Conservation (phyloP, 192 early-diverging fungal species). For the Gamsiella multidivaricata region DNA sequence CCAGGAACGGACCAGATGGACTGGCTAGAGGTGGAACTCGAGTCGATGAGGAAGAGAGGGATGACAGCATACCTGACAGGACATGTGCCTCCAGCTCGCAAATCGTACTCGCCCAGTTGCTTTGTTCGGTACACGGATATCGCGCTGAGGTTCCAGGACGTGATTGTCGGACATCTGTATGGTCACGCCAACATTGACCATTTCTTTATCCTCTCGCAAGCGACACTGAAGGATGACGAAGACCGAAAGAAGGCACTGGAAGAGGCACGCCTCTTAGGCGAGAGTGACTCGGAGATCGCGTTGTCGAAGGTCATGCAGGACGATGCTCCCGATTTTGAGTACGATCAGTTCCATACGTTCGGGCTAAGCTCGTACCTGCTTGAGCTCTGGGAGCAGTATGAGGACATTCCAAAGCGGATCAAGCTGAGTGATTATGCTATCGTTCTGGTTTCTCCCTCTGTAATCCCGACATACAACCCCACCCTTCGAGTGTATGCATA, state of each 20-base stretch:
- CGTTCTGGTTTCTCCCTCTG: slow-evolving; percentile 68
- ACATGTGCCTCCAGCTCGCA: slow-evolving; percentile 70
- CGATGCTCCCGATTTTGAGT: slow-evolving; percentile 56
- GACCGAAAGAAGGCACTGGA: neutral
- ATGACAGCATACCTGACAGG: slow-evolving; percentile 72
- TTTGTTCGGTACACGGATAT: slow-evolving; percentile 56
- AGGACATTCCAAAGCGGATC: slow-evolving; percentile 24
- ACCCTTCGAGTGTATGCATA: slow-evolving; percentile 72
- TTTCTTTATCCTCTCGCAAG: slow-evolving; percentile 67
- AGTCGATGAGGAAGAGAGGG: slow-evolving; percentile 52
- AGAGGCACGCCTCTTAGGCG: neutral
- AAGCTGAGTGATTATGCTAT: slow-evolving; percentile 52
- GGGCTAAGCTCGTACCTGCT: slow-evolving; percentile 50
- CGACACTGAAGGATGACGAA: slow-evolving; percentile 5
- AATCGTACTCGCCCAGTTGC: slow-evolving; percentile 57
- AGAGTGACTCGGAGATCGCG: neutral
- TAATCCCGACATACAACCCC: slow-evolving; percentile 73
- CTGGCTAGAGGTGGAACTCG: slow-evolving; percentile 74
- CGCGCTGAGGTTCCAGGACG: slow-evolving; percentile 57
- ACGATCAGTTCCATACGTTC: slow-evolving; percentile 29
- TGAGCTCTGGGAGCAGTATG: slow-evolving; percentile 56
- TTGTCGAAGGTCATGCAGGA: neutral
- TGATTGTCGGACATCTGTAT: slow-evolving; percentile 74
- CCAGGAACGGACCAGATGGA: slow-evolving; percentile 73
- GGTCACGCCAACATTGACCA: slow-evolving; percentile 83